These are phyloP conservation scores for Paecilomyces variotii DNA, from an alignment of 2,329 filamentous ascomycete species.

Conservation along the genomic window DNA sequence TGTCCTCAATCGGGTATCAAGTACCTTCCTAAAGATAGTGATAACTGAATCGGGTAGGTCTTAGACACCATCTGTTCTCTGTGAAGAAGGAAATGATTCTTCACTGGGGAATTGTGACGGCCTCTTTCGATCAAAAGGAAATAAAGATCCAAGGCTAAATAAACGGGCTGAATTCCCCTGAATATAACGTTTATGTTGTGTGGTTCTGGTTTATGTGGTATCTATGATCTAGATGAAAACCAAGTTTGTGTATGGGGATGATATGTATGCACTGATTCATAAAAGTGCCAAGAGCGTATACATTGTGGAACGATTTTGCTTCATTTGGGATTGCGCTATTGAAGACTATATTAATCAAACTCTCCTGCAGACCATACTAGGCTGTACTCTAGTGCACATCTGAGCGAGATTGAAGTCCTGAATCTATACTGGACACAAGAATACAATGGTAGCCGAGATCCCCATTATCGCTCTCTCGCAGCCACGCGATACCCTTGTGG, in stretches of 20 bases:
- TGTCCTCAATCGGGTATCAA: slow-evolving; percentile 58
- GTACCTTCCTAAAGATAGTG: slow-evolving; percentile 52
- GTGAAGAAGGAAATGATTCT: background rate
- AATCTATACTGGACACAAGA: background rate
- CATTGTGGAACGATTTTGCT: too few relatives aligned
- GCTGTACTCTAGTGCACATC: background rate
- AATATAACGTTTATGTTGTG: too few relatives aligned
- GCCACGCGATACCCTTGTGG: background rate
- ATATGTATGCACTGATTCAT: too few relatives aligned
- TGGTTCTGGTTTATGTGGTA: too few relatives aligned
- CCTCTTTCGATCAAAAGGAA: too few relatives aligned
- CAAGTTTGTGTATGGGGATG: too few relatives aligned
- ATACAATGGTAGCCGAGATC: background rate
- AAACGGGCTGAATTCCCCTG: too few relatives aligned
- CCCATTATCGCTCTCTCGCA: background rate
- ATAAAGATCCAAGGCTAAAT: too few relatives aligned
- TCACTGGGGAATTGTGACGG: background rate
- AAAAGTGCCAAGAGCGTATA: too few relatives aligned
- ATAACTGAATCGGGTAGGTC: background rate
- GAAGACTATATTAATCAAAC: background rate
- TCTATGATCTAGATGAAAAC: too few relatives aligned
- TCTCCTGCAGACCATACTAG: background rate
- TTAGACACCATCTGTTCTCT: background rate
- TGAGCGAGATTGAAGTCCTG: background rate
- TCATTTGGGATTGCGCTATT: too few relatives aligned